Conservation (phyloP, 192 early-diverging fungal species). For the Coemansia sp. region DNA sequence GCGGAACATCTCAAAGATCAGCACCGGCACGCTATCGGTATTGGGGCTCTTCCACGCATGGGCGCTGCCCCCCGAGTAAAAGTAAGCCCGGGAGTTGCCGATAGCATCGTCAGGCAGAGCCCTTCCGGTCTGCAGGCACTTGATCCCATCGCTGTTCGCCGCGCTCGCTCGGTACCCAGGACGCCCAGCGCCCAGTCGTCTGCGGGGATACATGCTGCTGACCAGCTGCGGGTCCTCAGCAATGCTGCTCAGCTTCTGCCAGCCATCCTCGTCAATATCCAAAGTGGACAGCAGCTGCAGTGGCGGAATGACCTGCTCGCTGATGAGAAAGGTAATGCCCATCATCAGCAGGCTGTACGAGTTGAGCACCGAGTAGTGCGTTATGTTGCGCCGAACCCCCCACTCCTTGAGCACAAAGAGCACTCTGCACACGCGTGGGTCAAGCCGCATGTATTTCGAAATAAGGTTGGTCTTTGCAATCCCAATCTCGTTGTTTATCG, state of each 20-base stretch:
- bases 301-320: constrained; percentile 24
- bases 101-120: neutral
- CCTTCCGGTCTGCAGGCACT: neutral
- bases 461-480: constrained; percentile 15
- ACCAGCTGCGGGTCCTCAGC: neutral
- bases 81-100: neutral
- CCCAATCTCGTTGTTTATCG: constrained; percentile 12
- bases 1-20: constrained; percentile 25
- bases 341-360: constrained; percentile 39
- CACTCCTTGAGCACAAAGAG: constrained; percentile 25
- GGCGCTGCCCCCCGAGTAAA: neutral
- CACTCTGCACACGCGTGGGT: constrained; percentile 21
- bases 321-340: constrained; percentile 24
- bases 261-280: neutral
- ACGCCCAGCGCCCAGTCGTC: too few species aligned
- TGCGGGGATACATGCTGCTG: neutral
- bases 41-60: constrained; percentile 21
- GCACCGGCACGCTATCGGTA: constrained; percentile 1
- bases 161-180: too few species aligned
- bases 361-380: constrained; percentile 9
- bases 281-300: constrained; percentile 25
- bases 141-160: neutral
- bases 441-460: constrained; percentile 11
- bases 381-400: constrained; percentile 11
- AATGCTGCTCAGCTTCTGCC: constrained; percentile 5